Evolutionary conservation across 805 yeast species (phyloP).

Genomic region (Pichia kluyveri): DNA sequence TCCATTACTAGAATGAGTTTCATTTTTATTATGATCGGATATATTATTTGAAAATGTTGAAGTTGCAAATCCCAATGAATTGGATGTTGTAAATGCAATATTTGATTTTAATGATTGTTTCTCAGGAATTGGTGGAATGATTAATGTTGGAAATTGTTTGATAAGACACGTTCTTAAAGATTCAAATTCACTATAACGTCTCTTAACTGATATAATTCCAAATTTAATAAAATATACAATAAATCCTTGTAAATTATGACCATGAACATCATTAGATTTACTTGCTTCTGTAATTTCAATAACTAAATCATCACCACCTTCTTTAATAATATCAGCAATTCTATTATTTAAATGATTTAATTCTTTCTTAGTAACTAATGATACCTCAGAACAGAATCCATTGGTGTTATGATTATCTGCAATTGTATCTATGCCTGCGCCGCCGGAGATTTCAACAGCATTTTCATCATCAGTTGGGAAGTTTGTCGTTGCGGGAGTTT

Average conservation of each 20-base stretch:
- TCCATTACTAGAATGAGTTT: too few species aligned
- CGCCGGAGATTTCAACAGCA: too few species aligned
- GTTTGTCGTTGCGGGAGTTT: too few species aligned
- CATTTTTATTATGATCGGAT: not conserved
- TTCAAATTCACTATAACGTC: constrained; percentile 92
- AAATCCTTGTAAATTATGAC: constrained; percentile 33
- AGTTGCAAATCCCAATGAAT: constrained; percentile 17
- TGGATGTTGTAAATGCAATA: constrained; percentile 23
- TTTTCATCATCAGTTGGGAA: too few species aligned
- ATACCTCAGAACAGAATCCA: not conserved
- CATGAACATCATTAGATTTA: constrained; percentile 70
- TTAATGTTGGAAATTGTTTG: constrained; percentile 66
- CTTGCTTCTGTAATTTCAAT: constrained; percentile 66
- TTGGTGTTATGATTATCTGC: too few species aligned
- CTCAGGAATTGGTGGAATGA: constrained; percentile 92
- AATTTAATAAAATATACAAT: constrained; percentile 74
- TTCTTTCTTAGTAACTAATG: constrained; percentile 15
- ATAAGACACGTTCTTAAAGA: constrained; percentile 63
- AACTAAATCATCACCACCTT: not conserved
- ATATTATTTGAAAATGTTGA: constrained; percentile 1
- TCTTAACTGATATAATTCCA: constrained; percentile 52
- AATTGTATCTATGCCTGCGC: too few species aligned
- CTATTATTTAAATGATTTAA: constrained; percentile 15
- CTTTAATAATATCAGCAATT: constrained; percentile 15
- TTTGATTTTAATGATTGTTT: constrained; percentile 51